A percentile compares a stretch with the other conserved stretches of the same genome.
Evolutionary conservation across 805 yeast genomes (phyloP).

Genomic region (Zygosaccharomyces bailii): DNA sequence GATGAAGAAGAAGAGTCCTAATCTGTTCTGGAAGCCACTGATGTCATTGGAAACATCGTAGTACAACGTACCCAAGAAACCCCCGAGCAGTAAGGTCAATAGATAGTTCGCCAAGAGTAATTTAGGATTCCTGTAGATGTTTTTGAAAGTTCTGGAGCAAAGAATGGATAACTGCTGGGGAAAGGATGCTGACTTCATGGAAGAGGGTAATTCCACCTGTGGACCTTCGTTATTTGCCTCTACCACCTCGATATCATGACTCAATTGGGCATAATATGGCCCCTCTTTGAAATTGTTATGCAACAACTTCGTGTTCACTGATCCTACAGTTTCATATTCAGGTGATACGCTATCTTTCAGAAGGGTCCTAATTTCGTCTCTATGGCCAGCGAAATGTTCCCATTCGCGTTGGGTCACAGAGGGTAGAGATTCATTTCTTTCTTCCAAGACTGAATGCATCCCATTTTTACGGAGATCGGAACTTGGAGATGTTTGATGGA

Average conservation of each 20-base stretch:
- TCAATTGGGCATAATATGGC: conserved; percentile 30
- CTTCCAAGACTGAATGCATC: conserved; percentile 12
- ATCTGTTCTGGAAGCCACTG: conserved; percentile 92
- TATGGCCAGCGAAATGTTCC: conserved; percentile 79
- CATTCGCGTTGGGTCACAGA: conserved; percentile 69
- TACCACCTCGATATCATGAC: conserved; percentile 32
- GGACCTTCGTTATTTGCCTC: conserved; percentile 20
- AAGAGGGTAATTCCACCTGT: conserved; percentile 15
- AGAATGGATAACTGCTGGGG: conserved; percentile 66
- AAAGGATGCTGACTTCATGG: conserved; percentile 47
- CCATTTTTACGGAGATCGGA: conserved; percentile 7
- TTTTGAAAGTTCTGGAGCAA: conserved; percentile 84
- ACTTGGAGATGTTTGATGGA: conserved; percentile 4
- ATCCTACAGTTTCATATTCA: conserved; percentile 22
- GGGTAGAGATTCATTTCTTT: conserved; percentile 11
- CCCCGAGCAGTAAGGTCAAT: conserved; percentile 70
- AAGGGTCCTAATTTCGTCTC: conserved; percentile 56
- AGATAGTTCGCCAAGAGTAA: conserved; percentile 81
- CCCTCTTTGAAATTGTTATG: conserved; percentile 37
- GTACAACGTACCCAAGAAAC: conserved; percentile 82
- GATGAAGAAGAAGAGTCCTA: conserved; percentile 89
- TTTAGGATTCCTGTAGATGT: conserved; percentile 88
- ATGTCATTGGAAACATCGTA: conserved; percentile 83
- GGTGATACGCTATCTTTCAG: conserved; percentile 21
- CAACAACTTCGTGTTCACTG: conserved; percentile 22